Evolutionary conservation across 176 grass and related monocot species (phyloP).

Genomic region (Ananas comosus): DNA sequence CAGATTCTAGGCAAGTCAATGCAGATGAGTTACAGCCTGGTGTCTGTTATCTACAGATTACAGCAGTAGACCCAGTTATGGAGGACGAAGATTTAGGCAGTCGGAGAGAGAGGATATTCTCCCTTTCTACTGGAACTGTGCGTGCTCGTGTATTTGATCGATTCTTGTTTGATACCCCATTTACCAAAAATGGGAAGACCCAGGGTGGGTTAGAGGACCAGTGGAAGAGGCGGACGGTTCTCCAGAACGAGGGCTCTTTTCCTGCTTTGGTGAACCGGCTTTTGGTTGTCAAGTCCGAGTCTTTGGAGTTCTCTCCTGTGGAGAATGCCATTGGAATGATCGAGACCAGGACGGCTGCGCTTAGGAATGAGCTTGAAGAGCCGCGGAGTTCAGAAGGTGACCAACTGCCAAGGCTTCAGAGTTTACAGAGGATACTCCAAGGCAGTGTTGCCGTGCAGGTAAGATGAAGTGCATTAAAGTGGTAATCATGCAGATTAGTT

Average conservation of each 20-base stretch:
- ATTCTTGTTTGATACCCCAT: slow-evolving; percentile 92
- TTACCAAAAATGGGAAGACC: slow-evolving; percentile 98
- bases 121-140: slow-evolving; percentile 69
- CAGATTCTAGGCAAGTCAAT: slow-evolving; percentile 96
- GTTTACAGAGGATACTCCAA: slow-evolving; percentile 95
- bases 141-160: slow-evolving; percentile 87
- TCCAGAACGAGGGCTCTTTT: slow-evolving; percentile 89
- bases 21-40: slow-evolving; percentile 85
- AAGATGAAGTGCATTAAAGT: slow-evolving; percentile 5
- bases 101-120: slow-evolving; percentile 95
- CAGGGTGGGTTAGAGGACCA: slow-evolving; percentile 94
- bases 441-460: slow-evolving; percentile 99
- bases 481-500: background rate
- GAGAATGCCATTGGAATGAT: slow-evolving; percentile 99
- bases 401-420: slow-evolving; percentile 92
- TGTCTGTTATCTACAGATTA: slow-evolving; percentile 93
- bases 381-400: slow-evolving; percentile 94
- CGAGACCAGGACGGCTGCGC: slow-evolving; percentile 84
- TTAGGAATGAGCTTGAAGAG: slow-evolving; percentile 98
- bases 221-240: slow-evolving; percentile 94
- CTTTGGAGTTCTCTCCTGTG: slow-evolving; percentile 90
- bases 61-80: slow-evolving; percentile 98
- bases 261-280: slow-evolving; percentile 88
- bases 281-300: slow-evolving; percentile 81
- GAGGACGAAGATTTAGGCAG: slow-evolving; percentile 91